Evolutionary conservation across 2,329 filamentous ascomycete species (phyloP).

Genomic region (Colletotrichum ledebouriae): DNA sequence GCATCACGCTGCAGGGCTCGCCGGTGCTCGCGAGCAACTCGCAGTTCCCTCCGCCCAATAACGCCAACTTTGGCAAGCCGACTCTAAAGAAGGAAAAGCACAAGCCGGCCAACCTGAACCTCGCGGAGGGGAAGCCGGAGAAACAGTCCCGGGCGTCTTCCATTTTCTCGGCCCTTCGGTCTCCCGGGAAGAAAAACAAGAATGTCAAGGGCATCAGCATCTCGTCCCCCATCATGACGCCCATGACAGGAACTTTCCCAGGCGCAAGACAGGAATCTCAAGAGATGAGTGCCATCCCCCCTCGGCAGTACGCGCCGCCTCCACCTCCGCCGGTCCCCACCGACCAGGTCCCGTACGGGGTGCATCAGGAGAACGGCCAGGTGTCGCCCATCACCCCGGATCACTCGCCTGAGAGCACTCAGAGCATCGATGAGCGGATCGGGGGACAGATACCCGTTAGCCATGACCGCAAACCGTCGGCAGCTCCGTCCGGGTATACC

Average conservation of each 20-base stretch:
- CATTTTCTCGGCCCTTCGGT: conserved; percentile 72
- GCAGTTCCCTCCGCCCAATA: conserved; percentile 46
- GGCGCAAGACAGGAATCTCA: conserved; percentile 60
- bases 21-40: conserved; percentile 51
- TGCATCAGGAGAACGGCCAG: conserved; percentile 48
- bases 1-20: conserved; percentile 61
- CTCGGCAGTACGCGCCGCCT: conserved; percentile 69
- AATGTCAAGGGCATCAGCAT: conserved; percentile 67
- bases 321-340: conserved; percentile 69
- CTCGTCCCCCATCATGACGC: conserved; percentile 76
- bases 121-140: conserved; percentile 59
- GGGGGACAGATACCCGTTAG: conserved; percentile 54
- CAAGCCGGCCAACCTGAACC: conserved; percentile 65
- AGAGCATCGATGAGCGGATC: conserved; percentile 70
- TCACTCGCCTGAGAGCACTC: conserved; percentile 60
- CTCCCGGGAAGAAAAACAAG: conserved; percentile 66
- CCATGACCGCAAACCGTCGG: conserved; percentile 56
- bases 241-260: conserved; percentile 71
- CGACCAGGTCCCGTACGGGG: conserved; percentile 57
- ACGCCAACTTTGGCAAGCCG: conserved; percentile 49
- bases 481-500: conserved; percentile 43
- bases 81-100: conserved; percentile 58
- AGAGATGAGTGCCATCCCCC: conserved; percentile 70
- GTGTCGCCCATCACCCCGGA: conserved; percentile 63
- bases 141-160: conserved; percentile 70